Percentiles rank a stretch among this genome's conserved stretches.
Conservation (phyloP, 1,284 basidiomycete genomes). For the Cutaneotrichosporon dermatis region DNA sequence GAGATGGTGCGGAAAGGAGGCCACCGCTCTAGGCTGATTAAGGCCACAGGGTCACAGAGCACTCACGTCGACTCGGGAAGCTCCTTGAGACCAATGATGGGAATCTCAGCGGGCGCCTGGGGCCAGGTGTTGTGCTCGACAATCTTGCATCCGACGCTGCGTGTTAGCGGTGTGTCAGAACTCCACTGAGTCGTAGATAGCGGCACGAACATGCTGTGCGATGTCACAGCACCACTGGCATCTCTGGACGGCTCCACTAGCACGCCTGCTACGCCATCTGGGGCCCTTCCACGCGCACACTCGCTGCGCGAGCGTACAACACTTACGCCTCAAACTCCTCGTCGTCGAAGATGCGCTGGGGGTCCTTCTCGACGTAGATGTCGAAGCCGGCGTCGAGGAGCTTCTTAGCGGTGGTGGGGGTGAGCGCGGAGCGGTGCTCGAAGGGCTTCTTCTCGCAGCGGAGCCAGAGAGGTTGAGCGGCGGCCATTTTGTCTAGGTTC, state of each 20-base stretch:
- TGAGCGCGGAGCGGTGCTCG: conserved; percentile 88
- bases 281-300: too few species aligned
- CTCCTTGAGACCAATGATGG: conserved; percentile 97
- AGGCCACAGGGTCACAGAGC: too few species aligned
- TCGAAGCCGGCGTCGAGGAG: conserved; percentile 89
- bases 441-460: conserved; percentile 93
- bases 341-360: conserved; percentile 93
- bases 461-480: conserved; percentile 63
- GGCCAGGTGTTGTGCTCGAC: conserved; percentile 90
- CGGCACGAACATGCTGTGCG: too few species aligned
- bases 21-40: too few species aligned
- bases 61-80: conserved; percentile 66
- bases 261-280: too few species aligned
- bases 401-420: conserved; percentile 83
- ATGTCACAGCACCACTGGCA: too few species aligned
- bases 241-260: too few species aligned
- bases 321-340: conserved; percentile 84
- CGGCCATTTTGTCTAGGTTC: conserved; percentile 22
- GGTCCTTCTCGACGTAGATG: conserved; percentile 87
- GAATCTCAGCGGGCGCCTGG: conserved; percentile 60
- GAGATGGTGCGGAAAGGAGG: too few species aligned
- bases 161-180: conserved; percentile 1
- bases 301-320: too few species aligned
- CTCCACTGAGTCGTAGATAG: too few species aligned
- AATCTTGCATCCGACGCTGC: conserved; percentile 81